Evolutionary conservation across 2,329 filamentous ascomycete species (phyloP), one percentile per base, ranked within the genome.

Genomic region (Arthrobotrys sphaeroides): DNA sequence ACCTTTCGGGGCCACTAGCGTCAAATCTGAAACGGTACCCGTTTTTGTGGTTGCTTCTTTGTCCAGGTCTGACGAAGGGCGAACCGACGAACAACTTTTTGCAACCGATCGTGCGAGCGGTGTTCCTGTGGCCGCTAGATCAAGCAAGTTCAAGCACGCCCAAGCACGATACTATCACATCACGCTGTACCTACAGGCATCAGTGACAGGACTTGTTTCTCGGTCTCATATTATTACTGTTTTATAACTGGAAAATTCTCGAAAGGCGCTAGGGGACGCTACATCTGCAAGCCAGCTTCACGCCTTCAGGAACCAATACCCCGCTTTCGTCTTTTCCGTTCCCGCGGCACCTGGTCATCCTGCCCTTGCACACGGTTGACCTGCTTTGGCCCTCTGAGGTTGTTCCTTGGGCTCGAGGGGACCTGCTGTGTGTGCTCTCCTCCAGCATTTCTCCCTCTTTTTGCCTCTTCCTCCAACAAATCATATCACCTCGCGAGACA

Each of bases 201-300:
- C 28, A 42, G 28, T 36, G 31, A 45, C 26, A 40, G 42, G 51
- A 38, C 47, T 43, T n/a, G n/a, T 38, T 61, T 42, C 36, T 53
- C 40, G 45, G 55, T 53, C 31, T 26, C 55, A 61, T 70, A 61
- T 59, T 60, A 60, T 57, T 43, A 51, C 51, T 31, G 38, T 59
- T 66, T 61, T 74, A 74, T 74, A 62, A 61, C 57, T 74, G 70
- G 70, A 74, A 74, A 74, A 74, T 74, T 74, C 70, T 74, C 70
- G 70, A 74, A 74, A 68, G 70, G 28, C 70, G 62, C 70, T 74
- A 74, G 40, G 60, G 40, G 51, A 60, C 51, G 69, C 69, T 73
- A 57, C 62, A 67, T 43, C 62, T 74, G 70, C 70, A 74, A 74
- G 70, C 70, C 70, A 51, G 43, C 55, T 74, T 74, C 70, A 74